These are phyloP conservation scores for Camptophora hylomeconis DNA, from an alignment of 2,329 filamentous ascomycete genomes.

Conservation along the genomic window DNA sequence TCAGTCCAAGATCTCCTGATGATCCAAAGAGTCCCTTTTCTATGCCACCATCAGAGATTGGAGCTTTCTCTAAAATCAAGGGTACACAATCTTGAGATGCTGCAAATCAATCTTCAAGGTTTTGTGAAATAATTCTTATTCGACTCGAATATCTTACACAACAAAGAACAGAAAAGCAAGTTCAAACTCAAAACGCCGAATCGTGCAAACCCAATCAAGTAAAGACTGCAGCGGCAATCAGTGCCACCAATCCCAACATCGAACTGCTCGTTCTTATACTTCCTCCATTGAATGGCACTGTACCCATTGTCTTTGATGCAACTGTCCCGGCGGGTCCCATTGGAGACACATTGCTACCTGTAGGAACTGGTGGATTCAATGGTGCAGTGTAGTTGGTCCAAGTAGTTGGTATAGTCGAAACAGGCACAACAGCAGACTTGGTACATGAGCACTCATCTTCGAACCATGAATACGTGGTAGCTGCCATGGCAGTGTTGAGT, in stretches of 20 bases:
- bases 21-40: slow-evolving; percentile 74
- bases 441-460: slow-evolving; percentile 10
- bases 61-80: slow-evolving; percentile 17
- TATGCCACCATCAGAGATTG: slow-evolving; percentile 33
- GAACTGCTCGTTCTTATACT: slow-evolving; percentile 6
- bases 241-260: slow-evolving; percentile 5
- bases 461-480: slow-evolving; percentile 12
- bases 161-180: slow-evolving; percentile 5
- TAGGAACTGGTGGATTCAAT: not conserved
- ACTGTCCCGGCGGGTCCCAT: slow-evolving; percentile 3
- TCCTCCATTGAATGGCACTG: slow-evolving; percentile 6
- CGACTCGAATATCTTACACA: slow-evolving; percentile 5
- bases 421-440: slow-evolving; percentile 9
- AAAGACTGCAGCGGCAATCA: slow-evolving; percentile 8
- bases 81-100: slow-evolving; percentile 8
- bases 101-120: not conserved
- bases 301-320: not conserved
- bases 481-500: slow-evolving; percentile 6
- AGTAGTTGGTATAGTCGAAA: slow-evolving; percentile 4
- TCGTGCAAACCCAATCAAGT: slow-evolving; percentile 5
- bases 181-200: slow-evolving; percentile 1
- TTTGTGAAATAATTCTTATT: slow-evolving; percentile 5
- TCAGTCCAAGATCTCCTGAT: slow-evolving; percentile 76
- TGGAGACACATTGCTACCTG: slow-evolving; percentile 5
- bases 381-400: slow-evolving; percentile 3